Percentiles rank a stretch among this genome's conserved stretches.
These are phyloP conservation scores for Elongisporangium anandrum DNA, from an alignment of 352 stramenopile genomes.

Conservation along the genomic window DNA sequence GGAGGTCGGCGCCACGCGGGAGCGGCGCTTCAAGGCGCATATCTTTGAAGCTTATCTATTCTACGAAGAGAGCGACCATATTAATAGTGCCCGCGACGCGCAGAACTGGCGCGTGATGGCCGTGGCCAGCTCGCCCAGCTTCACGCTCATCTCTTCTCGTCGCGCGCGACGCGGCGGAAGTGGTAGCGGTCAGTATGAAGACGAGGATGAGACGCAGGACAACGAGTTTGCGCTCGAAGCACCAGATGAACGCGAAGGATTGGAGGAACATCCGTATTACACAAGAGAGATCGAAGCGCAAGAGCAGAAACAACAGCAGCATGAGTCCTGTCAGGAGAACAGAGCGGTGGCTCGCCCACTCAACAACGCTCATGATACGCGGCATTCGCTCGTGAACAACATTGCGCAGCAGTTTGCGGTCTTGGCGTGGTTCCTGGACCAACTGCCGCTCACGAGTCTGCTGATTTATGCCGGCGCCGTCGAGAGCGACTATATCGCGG, in stretches of 20 bases:
- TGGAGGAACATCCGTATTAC: neutral
- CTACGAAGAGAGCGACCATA: neutral
- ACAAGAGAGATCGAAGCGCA: neutral
- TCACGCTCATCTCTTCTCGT: neutral
- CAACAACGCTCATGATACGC: neutral
- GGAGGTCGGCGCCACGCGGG: slow-evolving; percentile 4
- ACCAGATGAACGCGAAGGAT: neutral
- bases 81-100: neutral
- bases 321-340: neutral
- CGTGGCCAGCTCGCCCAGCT: neutral
- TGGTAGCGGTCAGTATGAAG: neutral
- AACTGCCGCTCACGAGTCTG: neutral
- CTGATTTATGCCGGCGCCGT: neutral
- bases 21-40: slow-evolving; percentile 3
- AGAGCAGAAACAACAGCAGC: neutral
- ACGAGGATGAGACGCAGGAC: neutral
- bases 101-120: neutral
- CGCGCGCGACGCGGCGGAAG: too few relatives aligned
- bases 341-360: neutral
- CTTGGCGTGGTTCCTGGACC: neutral
- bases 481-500: neutral
- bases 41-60: slow-evolving; percentile 7
- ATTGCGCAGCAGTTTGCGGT: neutral
- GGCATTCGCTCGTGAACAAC: neutral
- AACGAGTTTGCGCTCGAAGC: neutral